These are phyloP conservation scores for Circinella umbellata DNA, from an alignment of 371 early-diverging fungal species.

Conservation along the genomic window DNA sequence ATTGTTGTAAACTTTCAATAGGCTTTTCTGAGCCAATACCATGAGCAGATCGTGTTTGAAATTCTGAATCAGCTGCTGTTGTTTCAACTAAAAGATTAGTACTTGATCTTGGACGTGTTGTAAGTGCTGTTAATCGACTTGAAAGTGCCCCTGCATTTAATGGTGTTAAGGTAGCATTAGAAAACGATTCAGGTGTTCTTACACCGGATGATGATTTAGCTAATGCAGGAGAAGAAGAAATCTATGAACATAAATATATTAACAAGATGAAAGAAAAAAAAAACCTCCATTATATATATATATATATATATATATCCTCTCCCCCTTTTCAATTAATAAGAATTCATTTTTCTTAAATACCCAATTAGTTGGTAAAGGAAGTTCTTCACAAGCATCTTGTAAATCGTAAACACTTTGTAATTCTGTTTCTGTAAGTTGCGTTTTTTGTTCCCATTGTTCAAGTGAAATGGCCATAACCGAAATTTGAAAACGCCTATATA, in stretches of 20 bases:
- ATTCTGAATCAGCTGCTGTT: slow-evolving; percentile 37
- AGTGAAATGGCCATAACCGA: slow-evolving; percentile 44
- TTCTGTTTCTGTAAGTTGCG: slow-evolving; percentile 60
- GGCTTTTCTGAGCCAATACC: slow-evolving; percentile 52
- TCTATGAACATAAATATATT: slow-evolving; percentile 21
- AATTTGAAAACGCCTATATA: background rate
- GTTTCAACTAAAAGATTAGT: slow-evolving; percentile 44
- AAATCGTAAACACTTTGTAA: slow-evolving; percentile 64
- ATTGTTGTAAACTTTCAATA: slow-evolving; percentile 86
- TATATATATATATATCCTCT: no score
- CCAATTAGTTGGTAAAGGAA: slow-evolving; percentile 67
- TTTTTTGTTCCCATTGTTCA: slow-evolving; percentile 76
- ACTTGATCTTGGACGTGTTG: slow-evolving; percentile 49
- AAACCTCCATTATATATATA: no score
- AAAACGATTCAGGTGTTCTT: slow-evolving; percentile 34
- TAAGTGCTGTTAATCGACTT: slow-evolving; percentile 26
- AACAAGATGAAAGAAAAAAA: slow-evolving; percentile 7
- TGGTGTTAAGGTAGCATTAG: slow-evolving; percentile 18
- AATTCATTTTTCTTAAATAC: slow-evolving; percentile 21
- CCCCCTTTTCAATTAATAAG: background rate
- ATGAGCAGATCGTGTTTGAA: slow-evolving; percentile 32
- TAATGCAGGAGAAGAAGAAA: slow-evolving; percentile 33
- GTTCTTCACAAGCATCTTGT: slow-evolving; percentile 71
- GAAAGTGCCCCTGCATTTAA: slow-evolving; percentile 36
- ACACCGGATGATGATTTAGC: slow-evolving; percentile 38